Conservation (phyloP, 495 filamentous ascomycete species). For the Staphylotrichum tortipilum region DNA sequence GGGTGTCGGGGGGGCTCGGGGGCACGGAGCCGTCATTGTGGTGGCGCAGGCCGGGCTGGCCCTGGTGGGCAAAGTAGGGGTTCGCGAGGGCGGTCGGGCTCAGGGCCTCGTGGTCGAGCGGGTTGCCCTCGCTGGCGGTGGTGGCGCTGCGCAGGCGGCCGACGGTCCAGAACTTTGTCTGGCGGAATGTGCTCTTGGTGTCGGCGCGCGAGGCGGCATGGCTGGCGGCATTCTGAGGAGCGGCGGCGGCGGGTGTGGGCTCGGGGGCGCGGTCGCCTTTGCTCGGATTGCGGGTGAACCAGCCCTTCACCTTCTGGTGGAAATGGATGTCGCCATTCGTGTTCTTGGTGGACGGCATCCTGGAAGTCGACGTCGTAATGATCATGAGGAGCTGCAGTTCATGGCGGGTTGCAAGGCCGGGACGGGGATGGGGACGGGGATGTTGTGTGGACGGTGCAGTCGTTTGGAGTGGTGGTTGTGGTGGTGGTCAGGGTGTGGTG, state of each 20-base stretch:
- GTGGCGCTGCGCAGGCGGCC: slow-evolving; percentile 74
- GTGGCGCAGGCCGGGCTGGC: slow-evolving; percentile 83
- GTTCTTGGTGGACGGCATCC: slow-evolving; percentile 33
- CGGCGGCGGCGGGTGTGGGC: slow-evolving; percentile 36
- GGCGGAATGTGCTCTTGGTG: slow-evolving; percentile 52
- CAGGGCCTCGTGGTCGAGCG: slow-evolving; percentile 76
- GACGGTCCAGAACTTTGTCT: slow-evolving; percentile 74
- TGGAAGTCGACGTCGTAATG: slow-evolving; percentile 10
- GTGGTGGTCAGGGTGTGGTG: too few species aligned
- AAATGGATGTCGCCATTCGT: slow-evolving; percentile 53
- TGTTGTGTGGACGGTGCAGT: background rate
- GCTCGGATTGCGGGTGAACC: slow-evolving; percentile 82
- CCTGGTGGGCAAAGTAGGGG: slow-evolving; percentile 95
- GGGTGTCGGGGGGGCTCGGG: slow-evolving; percentile 91
- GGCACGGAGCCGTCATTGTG: slow-evolving; percentile 94
- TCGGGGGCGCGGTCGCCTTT: slow-evolving; percentile 28
- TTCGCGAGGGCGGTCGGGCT: slow-evolving; percentile 94
- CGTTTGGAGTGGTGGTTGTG: too few species aligned
- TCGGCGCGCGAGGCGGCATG: slow-evolving; percentile 8
- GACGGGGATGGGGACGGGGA: slow-evolving; percentile 3
- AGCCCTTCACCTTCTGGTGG: slow-evolving; percentile 87
- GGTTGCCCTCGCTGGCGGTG: slow-evolving; percentile 87
- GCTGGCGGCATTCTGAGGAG: slow-evolving; percentile 15
- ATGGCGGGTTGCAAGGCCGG: slow-evolving; percentile 18
- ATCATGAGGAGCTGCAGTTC: slow-evolving; percentile 26